These are phyloP conservation scores for Kodamaea sagamina DNA, from an alignment of 805 yeast genomes.

Conservation along the genomic window DNA sequence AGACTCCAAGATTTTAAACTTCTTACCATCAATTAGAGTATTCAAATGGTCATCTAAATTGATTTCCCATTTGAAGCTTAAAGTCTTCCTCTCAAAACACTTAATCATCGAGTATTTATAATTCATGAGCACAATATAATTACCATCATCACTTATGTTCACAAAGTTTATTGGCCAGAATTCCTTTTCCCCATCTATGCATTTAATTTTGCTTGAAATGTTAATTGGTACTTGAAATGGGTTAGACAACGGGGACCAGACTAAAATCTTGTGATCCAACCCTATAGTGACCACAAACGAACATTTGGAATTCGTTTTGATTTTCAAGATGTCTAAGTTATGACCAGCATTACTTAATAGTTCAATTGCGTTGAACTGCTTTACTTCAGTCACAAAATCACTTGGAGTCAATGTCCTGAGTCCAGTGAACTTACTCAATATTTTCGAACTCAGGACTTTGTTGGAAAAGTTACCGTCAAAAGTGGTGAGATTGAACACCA, in stretches of 20 bases:
- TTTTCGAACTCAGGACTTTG: slow-evolving; percentile 7
- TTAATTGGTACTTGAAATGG: slow-evolving; percentile 24
- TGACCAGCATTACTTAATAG: slow-evolving; percentile 46
- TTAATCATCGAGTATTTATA: slow-evolving; percentile 51
- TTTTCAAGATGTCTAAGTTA: slow-evolving; percentile 59
- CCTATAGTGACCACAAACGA: slow-evolving; percentile 73
- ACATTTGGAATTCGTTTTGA: slow-evolving; percentile 57
- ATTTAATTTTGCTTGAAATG: slow-evolving; percentile 44
- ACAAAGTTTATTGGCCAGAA: slow-evolving; percentile 65
- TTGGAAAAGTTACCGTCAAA: slow-evolving; percentile 15
- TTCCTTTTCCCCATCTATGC: slow-evolving; percentile 35
- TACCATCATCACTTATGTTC: slow-evolving; percentile 60
- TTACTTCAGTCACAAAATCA: slow-evolving; percentile 15
- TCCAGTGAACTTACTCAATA: slow-evolving; percentile 6
- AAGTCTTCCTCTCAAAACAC: slow-evolving; percentile 59
- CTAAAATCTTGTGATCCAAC: slow-evolving; percentile 66
- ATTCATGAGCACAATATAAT: slow-evolving; percentile 56
- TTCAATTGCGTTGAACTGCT: slow-evolving; percentile 34
- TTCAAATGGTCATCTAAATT: slow-evolving; percentile 38
- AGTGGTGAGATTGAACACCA: slow-evolving; percentile 36
- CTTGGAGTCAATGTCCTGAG: slow-evolving; percentile 1
- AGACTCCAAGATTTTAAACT: slow-evolving; percentile 49
- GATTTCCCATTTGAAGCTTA: slow-evolving; percentile 60
- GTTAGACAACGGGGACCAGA: slow-evolving; percentile 67
- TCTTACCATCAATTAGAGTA: slow-evolving; percentile 19